These are phyloP conservation scores for Arachnopeziza araneosa DNA, from an alignment of 2,329 filamentous ascomycete genomes.

Conservation along the genomic window DNA sequence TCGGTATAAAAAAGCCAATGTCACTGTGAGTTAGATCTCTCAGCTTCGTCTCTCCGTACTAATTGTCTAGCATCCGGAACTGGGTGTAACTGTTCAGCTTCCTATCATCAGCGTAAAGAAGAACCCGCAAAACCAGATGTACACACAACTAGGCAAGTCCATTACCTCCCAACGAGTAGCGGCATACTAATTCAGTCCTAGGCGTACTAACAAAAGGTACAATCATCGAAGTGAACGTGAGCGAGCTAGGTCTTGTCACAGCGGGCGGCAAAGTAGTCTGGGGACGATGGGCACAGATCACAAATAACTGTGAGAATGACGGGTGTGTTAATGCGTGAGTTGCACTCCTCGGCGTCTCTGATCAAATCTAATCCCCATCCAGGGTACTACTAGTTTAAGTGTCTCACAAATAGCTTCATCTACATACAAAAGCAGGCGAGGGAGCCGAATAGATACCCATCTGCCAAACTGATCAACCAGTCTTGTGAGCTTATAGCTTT, in stretches of 20 bases:
- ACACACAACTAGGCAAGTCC: slow-evolving; percentile 63
- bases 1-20: slow-evolving; percentile 72
- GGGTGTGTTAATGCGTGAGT: slow-evolving; percentile 18
- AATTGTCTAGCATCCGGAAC: slow-evolving; percentile 52
- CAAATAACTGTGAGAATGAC: slow-evolving; percentile 33
- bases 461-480: too few species aligned
- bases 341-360: too few species aligned
- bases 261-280: slow-evolving; percentile 89
- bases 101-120: slow-evolving; percentile 71
- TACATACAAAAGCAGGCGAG: too few species aligned
- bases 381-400: too few species aligned
- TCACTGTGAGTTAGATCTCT: slow-evolving; percentile 35
- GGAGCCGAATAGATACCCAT: too few species aligned
- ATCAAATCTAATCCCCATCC: too few species aligned
- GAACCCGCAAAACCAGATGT: slow-evolving; percentile 83
- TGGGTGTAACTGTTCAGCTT: slow-evolving; percentile 82
- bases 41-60: slow-evolving; percentile 26
- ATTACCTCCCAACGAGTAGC: background rate
- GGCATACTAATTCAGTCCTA: background rate
- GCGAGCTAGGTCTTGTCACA: slow-evolving; percentile 84
- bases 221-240: slow-evolving; percentile 87
- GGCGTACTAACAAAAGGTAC: slow-evolving; percentile 85
- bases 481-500: too few species aligned
- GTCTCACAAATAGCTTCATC: too few species aligned
- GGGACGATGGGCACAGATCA: slow-evolving; percentile 72